These are phyloP conservation scores for Diaporthe aspalathi DNA, from an alignment of 2,329 filamentous ascomycete species.

Conservation along the genomic window DNA sequence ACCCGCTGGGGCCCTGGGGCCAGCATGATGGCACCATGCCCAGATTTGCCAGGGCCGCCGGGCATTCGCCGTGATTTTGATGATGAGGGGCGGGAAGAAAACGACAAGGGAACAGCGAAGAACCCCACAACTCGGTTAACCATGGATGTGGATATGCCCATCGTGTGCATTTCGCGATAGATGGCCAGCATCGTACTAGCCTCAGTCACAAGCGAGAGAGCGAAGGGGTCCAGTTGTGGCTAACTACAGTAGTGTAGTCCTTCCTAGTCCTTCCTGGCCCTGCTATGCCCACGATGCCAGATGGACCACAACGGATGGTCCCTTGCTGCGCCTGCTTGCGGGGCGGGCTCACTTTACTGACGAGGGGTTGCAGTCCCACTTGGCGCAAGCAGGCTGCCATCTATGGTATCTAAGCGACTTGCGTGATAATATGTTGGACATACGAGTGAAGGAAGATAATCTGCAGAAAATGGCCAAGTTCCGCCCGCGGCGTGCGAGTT, in stretches of 20 bases:
- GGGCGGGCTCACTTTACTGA: conserved; percentile 1
- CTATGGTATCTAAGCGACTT: conserved; percentile 22
- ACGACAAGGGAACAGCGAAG: neutral
- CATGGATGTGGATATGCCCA: neutral
- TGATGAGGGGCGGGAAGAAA: neutral
- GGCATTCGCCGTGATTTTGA: conserved; percentile 10
- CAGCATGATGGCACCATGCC: conserved; percentile 13
- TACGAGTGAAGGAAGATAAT: neutral
- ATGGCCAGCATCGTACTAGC: conserved; percentile 30
- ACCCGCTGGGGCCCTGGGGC: conserved; percentile 17
- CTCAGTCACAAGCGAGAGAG: conserved; percentile 27
- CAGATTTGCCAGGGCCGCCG: neutral
- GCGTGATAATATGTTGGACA: conserved; percentile 12
- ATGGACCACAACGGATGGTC: conserved; percentile 1
- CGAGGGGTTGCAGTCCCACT: conserved; percentile 4
- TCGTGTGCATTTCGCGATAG: neutral
- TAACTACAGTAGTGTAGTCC: neutral
- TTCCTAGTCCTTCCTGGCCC: too few relatives aligned
- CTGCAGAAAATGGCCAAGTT: neutral
- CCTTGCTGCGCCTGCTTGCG: neutral
- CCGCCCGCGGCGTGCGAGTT: neutral
- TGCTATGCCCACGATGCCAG: neutral
- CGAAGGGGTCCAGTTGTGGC: neutral
- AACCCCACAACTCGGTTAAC: conserved; percentile 27
- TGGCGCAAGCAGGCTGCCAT: conserved; percentile 4